phyloP scores from a whole-genome alignment of 768 basidiomycete genomes.

The Trametes coccinea region DNA sequence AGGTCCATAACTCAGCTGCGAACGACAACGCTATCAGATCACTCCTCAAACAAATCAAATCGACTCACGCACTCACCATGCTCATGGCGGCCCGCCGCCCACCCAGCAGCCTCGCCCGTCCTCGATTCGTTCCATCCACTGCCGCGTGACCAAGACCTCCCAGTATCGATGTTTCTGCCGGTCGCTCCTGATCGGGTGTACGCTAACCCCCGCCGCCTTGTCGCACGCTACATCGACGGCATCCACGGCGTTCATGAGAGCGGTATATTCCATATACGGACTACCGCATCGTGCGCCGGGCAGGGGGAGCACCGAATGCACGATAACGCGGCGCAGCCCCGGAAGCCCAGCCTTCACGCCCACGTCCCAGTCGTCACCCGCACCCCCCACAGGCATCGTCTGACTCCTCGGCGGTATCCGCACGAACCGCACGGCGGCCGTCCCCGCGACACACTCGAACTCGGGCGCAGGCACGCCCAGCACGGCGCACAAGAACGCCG shows the following conservation, averaged over 20 bases:
- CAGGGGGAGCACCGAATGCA: slow-evolving; percentile 17
- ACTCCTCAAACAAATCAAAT: too few species aligned
- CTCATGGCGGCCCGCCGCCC: neutral
- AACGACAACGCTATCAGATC: too few species aligned
- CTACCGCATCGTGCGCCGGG: neutral
- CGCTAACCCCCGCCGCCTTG: neutral
- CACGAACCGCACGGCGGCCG: neutral
- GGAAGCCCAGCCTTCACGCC: slow-evolving; percentile 7
- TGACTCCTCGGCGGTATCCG: neutral
- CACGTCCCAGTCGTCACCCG: neutral
- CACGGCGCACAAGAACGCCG: slow-evolving; percentile 12
- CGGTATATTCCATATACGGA: slow-evolving; percentile 11
- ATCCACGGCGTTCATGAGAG: slow-evolving; percentile 8
- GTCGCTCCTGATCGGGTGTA: slow-evolving; percentile 3
- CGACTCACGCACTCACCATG: neutral
- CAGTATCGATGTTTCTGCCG: slow-evolving; percentile 7
- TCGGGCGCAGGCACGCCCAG: slow-evolving; percentile 1
- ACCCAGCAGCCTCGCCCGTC: slow-evolving; percentile 16
- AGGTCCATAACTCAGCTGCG: too few species aligned
- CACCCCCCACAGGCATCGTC: too few species aligned
- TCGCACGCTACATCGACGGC: slow-evolving; percentile 9
- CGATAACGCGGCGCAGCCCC: slow-evolving; percentile 3
- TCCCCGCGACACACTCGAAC: neutral
- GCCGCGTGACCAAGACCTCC: slow-evolving; percentile 6
- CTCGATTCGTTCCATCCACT: slow-evolving; percentile 18